Conservation (phyloP, 148 eudicot genomes). For the Diospyros kaki region DNA sequence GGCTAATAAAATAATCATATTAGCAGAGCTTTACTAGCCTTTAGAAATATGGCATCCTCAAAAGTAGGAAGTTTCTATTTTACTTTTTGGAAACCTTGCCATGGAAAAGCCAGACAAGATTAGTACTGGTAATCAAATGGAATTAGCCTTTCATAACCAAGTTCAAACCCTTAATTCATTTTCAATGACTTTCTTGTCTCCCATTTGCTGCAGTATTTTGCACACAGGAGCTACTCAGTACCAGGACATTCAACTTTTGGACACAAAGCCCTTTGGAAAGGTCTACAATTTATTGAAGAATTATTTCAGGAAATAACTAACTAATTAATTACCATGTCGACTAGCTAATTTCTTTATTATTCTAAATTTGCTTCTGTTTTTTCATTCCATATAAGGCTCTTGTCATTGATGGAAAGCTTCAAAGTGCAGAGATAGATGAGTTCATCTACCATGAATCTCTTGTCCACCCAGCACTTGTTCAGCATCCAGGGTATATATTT, state of each 20-base stretch:
- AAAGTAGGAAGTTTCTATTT: slow-evolving; percentile 25
- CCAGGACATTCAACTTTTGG: slow-evolving; percentile 96
- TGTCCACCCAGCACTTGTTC: slow-evolving; percentile 86
- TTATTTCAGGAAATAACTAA: neutral
- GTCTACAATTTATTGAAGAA: slow-evolving; percentile 20
- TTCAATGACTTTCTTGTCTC: slow-evolving; percentile 6
- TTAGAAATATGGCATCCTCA: neutral
- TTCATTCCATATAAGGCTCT: slow-evolving; percentile 48
- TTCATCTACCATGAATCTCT: slow-evolving; percentile 93
- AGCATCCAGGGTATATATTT: slow-evolving; percentile 52
- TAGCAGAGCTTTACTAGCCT: neutral
- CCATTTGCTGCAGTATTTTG: slow-evolving; percentile 55
- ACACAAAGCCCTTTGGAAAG: slow-evolving; percentile 97
- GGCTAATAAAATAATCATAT: neutral
- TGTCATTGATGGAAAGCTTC: slow-evolving; percentile 91
- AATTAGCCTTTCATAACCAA: slow-evolving; percentile 1
- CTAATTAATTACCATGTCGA: neutral
- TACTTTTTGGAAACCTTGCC: slow-evolving; percentile 19
- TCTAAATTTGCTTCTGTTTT: neutral
- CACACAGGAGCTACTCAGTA: slow-evolving; percentile 84
- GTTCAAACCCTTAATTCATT: slow-evolving; percentile 1
- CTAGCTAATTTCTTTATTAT: no score
- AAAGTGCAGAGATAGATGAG: slow-evolving; percentile 91
- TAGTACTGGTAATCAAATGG: neutral
- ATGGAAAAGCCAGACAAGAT: slow-evolving; percentile 26